Evolutionary conservation across 1,284 basidiomycete genomes (phyloP), one percentile per base, ranked within the genome.

Genomic region (Moesziomyces sp.): DNA sequence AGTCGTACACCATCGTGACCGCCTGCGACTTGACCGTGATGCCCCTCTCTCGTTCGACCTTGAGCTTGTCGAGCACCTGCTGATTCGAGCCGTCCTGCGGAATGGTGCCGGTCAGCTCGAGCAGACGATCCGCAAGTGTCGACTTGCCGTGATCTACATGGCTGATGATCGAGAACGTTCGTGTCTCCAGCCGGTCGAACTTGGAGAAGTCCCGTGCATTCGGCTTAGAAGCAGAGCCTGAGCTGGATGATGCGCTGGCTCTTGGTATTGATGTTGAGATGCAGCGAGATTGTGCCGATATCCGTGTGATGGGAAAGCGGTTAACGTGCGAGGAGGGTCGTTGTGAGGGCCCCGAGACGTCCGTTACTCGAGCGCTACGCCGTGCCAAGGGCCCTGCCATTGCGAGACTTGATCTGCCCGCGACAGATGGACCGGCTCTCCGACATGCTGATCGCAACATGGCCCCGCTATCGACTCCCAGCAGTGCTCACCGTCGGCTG

Each of bases 1-100:
- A 69, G 48, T 67, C 59, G 62, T 83, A 81, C 26, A 81, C 60
- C 82, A 83, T 83, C 30, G 79, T 79, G 38, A 83, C 82, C 5
- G 82, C 78, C 56, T 83, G 58, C 28, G 83, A 81, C 86, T 81
- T 81, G 90, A 93, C 93, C 45, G 93, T 95, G 57, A 95, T 96
- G 30, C 94, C 96, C 46, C 96, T 88, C 84, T 99, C 96, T 53
- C 93, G 87, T 84, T 99, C 95, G 1, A 99, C 95, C 84, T 97
- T 97, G 58, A 99, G 88, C 57, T 76, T 81, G 67, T 84, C 83
- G 1, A 84, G 73, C 1, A 84, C 78, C 52, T 84, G 83, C 49
- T 74, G 69, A 57, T 82, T 83, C 1, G 71, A 66, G 19, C 69
- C 66, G 46, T 80, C 76, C 19, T 62, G 62, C 0, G 83, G 81